Evolutionary conservation across 495 filamentous ascomycete genomes (phyloP).

Genomic region (Letharia columbiana): DNA sequence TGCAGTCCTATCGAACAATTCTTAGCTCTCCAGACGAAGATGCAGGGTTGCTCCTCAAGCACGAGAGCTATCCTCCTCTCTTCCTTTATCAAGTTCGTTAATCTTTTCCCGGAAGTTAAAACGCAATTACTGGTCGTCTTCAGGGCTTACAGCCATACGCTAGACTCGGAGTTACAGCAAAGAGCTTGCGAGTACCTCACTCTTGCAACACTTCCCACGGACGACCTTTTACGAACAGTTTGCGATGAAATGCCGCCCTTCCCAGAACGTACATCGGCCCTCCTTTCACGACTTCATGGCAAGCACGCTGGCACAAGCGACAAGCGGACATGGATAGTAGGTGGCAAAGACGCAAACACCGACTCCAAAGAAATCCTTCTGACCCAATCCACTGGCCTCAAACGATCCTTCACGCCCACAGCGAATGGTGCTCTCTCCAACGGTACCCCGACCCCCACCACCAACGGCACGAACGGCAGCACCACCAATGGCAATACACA

Average conservation of each 20-base stretch:
- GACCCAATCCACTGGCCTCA: conserved; percentile 72
- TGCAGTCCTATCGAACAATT: conserved; percentile 98
- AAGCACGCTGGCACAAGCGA: conserved; percentile 86
- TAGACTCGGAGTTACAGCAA: conserved; percentile 94
- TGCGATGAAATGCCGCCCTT: conserved; percentile 99
- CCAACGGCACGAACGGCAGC: conserved; percentile 28
- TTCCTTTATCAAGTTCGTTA: conserved; percentile 94
- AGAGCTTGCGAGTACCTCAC: conserved; percentile 92
- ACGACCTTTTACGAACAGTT: conserved; percentile 89
- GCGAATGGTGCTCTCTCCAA: conserved; percentile 44
- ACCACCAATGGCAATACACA: conserved; percentile 29
- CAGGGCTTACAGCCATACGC: conserved; percentile 81
- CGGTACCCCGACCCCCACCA: conserved; percentile 36
- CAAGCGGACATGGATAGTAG: conserved; percentile 92
- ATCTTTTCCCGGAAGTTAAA: conserved; percentile 98
- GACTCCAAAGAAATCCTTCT: conserved; percentile 73
- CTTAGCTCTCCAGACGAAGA: conserved; percentile 82
- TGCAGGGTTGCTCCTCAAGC: conserved; percentile 77
- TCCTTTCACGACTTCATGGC: conserved; percentile 86
- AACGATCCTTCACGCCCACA: conserved; percentile 65
- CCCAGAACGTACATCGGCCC: conserved; percentile 84
- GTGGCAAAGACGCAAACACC: conserved; percentile 83
- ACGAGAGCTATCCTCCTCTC: conserved; percentile 92
- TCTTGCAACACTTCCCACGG: conserved; percentile 74
- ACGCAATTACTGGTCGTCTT: conserved; percentile 88